Base-by-base conservation (phyloP, 345 rosid species). In the Firmiana major region DNA sequence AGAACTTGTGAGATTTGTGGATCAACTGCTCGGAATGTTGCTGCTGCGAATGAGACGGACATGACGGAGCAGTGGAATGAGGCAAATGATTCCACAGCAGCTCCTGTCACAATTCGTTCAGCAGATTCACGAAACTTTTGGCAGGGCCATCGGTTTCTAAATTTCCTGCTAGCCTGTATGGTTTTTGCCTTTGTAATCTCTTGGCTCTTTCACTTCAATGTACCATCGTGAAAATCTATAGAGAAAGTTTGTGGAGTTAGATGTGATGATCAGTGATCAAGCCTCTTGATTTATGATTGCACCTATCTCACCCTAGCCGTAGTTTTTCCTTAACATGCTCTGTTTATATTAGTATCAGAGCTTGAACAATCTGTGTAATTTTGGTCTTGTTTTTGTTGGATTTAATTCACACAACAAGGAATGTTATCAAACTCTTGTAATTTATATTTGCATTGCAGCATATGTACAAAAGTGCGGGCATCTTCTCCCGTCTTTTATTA, bases 1-100 rank as follows among this genome's bases (percentile, higher is more conserved):
- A 93, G 98, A 83, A 92, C 91, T 57, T 94, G 98, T 78, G 98
- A 94, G 88, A 93, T 94, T n/a, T 94, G 98, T 38, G 97, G 98
- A 67, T 87, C 97, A 21, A 76, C 88, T 26, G 98, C 98, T 0
- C 81, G 79, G 17, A 94, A 94, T 58, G 90, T 94, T 72, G 85
- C 84, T 1, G 16, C 42, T 75, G 80, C 76, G 8, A 80, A 81
- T 34, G 97, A 92, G 71, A 80, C 55, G 0, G 97, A 85, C 78
- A 42, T 80, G n/a, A 80, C 42, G 74, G 91, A 89, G 75, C 86
- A 19, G 57, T 83, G 81, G 85, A 84, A 80, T 10, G 91, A 90
- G 70, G 83, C 77, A 40, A 80, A 59, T 59, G 89, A 85, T 46
- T 64, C 76, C 4, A 71, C 86, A 55, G 75, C 82, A 54, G 51